Evolutionary conservation across 2,329 filamentous ascomycete species (phyloP).

Genomic region (Harringtonia lauricola): DNA sequence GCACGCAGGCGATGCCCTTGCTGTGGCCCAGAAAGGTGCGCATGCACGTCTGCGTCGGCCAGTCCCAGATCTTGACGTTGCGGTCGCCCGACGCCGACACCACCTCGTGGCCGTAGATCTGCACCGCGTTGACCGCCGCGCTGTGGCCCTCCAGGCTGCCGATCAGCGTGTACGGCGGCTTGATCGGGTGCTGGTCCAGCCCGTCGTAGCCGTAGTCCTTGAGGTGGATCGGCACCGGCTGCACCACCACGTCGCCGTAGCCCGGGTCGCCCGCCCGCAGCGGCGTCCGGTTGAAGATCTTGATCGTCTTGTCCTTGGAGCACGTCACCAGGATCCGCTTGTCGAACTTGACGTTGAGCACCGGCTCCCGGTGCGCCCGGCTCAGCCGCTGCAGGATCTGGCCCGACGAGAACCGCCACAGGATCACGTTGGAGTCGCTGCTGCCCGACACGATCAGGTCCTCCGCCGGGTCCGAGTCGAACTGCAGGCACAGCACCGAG

Average conservation of each 20-base stretch:
- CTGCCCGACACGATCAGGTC: constrained; percentile 93
- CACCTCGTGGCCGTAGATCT: constrained; percentile 74
- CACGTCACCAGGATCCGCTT: constrained; percentile 87
- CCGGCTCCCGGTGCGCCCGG: constrained; percentile 76
- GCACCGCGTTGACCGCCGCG: constrained; percentile 92
- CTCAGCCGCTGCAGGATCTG: constrained; percentile 65
- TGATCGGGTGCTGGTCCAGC: constrained; percentile 38
- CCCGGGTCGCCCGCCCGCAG: constrained; percentile 51
- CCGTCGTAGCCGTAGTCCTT: constrained; percentile 43
- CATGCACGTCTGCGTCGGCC: constrained; percentile 64
- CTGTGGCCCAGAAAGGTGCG: constrained; percentile 76
- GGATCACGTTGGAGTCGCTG: constrained; percentile 79
- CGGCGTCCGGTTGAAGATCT: constrained; percentile 77
- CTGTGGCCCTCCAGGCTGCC: constrained; percentile 73
- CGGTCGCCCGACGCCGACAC: constrained; percentile 93
- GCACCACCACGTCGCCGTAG: constrained; percentile 39
- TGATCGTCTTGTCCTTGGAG: constrained; percentile 94
- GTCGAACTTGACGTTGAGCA: constrained; percentile 88
- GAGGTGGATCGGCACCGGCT: constrained; percentile 39
- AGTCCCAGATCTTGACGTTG: constrained; percentile 89
- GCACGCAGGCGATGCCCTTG: constrained; percentile 95
- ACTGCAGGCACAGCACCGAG: constrained; percentile 90
- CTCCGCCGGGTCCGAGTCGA: constrained; percentile 77
- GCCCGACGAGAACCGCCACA: constrained; percentile 91
- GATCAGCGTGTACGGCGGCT: constrained; percentile 62